A percentile compares a stretch with the other conserved stretches of the same genome.
These are phyloP conservation scores for Clarireedia hainanense DNA, from an alignment of 2,329 filamentous ascomycete genomes.

Conservation along the genomic window DNA sequence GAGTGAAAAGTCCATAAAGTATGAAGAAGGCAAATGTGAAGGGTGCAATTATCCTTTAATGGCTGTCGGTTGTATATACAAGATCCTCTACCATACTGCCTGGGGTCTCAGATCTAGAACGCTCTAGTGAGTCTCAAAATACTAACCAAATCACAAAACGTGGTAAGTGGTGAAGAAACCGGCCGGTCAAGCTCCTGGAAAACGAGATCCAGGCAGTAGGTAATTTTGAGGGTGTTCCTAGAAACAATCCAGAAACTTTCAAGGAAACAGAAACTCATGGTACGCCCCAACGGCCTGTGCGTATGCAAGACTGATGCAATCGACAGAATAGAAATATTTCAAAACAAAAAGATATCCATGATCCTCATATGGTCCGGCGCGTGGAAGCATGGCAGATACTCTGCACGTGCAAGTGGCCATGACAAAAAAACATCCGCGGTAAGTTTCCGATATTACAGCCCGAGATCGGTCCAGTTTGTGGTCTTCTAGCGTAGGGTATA, in stretches of 20 bases:
- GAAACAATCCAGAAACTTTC: conserved; percentile 14
- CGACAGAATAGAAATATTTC: conserved; percentile 18
- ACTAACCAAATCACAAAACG: conserved; percentile 17
- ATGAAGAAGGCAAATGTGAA: conserved; percentile 2
- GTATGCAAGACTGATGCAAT: conserved; percentile 29
- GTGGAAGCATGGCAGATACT: conserved; percentile 22
- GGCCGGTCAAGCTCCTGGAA: conserved; percentile 15
- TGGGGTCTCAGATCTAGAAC: conserved; percentile 14
- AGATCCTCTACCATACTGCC: conserved; percentile 18
- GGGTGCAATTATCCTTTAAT: conserved; percentile 13
- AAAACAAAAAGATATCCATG: conserved; percentile 15
- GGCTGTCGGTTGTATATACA: conserved; percentile 20
- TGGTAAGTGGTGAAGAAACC: conserved; percentile 11
- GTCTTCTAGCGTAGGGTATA: conserved; percentile 13
- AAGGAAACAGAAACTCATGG: conserved; percentile 17
- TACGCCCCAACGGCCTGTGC: conserved; percentile 26
- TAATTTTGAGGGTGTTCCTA: conserved; percentile 21
- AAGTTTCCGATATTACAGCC: conserved; percentile 11
- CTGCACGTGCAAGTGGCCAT: conserved; percentile 16
- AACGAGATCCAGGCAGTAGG: conserved; percentile 28
- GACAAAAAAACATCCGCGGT: conserved; percentile 15
- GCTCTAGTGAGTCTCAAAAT: conserved; percentile 16
- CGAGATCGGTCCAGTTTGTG: conserved; percentile 16
- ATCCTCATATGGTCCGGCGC: conserved; percentile 19
- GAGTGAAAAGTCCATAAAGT: not conserved